Conservation (phyloP, 345 rosid genomes). For the Bruguiera sexangula region DNA sequence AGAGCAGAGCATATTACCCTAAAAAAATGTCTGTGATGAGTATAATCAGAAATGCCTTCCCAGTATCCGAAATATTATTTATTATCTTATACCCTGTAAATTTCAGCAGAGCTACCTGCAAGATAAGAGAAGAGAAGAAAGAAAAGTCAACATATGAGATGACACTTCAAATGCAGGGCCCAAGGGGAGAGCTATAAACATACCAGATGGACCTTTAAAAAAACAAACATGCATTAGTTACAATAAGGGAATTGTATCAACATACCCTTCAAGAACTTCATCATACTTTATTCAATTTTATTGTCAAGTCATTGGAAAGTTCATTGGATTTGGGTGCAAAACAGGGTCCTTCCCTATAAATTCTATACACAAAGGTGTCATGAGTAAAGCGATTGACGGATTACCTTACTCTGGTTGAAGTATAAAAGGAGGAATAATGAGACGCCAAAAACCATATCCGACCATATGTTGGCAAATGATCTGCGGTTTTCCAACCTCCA, state of each 20-base stretch:
- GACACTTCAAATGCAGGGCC: background rate
- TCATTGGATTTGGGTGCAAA: too few relatives aligned
- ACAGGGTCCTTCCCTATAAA: too few relatives aligned
- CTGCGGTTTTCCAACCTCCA: conserved; percentile 82
- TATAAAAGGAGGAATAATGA: conserved; percentile 69
- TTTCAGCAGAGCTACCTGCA: conserved; percentile 90
- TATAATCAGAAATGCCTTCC: conserved; percentile 87
- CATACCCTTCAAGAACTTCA: too few relatives aligned
- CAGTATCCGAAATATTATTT: conserved; percentile 77
- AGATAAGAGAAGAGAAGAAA: conserved; percentile 12
- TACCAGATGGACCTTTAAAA: too few relatives aligned
- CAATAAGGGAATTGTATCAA: background rate
- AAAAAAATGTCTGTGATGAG: conserved; percentile 71
- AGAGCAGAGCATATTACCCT: conserved; percentile 53
- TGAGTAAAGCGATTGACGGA: conserved; percentile 19
- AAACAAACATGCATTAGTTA: background rate
- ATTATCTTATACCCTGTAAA: conserved; percentile 85
- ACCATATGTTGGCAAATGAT: conserved; percentile 95
- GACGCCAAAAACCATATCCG: conserved; percentile 86
- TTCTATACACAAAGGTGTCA: background rate
- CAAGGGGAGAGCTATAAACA: conserved; percentile 3
- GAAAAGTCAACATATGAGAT: background rate
- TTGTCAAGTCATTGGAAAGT: too few relatives aligned
- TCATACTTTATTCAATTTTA: too few relatives aligned
- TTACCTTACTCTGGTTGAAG: conserved; percentile 82